These are phyloP conservation scores for Lentinus tigrinus DNA, from an alignment of 768 basidiomycete species.

Conservation along the genomic window DNA sequence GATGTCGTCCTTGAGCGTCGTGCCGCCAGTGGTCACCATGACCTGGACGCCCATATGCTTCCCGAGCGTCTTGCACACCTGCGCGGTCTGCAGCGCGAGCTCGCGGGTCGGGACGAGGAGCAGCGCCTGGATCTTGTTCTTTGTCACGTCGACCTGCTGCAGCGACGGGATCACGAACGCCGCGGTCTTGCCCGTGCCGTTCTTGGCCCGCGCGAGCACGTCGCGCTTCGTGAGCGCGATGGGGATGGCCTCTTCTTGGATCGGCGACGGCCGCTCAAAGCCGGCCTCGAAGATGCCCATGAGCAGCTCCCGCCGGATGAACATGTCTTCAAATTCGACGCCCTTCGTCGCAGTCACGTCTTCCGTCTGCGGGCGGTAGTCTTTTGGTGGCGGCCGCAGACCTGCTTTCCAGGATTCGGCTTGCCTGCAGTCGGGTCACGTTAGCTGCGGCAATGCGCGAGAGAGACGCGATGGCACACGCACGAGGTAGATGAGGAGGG, in stretches of 20 bases:
- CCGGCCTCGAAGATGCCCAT: slow-evolving; percentile 99
- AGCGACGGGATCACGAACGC: slow-evolving; percentile 98
- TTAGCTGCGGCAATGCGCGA: background rate
- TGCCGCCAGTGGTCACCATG: slow-evolving; percentile 99
- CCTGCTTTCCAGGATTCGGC: slow-evolving; percentile 64
- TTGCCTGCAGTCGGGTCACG: slow-evolving; percentile 10
- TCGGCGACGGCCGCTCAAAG: slow-evolving; percentile 94
- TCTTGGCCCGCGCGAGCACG: slow-evolving; percentile 93
- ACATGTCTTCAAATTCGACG: slow-evolving; percentile 94
- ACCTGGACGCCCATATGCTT: slow-evolving; percentile 95
- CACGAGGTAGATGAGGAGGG: slow-evolving; percentile 37
- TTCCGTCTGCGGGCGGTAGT: slow-evolving; percentile 92
- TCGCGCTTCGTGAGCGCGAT: slow-evolving; percentile 92
- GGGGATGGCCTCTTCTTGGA: slow-evolving; percentile 99
- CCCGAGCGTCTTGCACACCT: slow-evolving; percentile 95
- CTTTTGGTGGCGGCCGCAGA: slow-evolving; percentile 86
- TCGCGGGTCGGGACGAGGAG: slow-evolving; percentile 98
- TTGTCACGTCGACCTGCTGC: slow-evolving; percentile 83
- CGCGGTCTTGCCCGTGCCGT: slow-evolving; percentile 97
- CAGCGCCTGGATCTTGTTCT: slow-evolving; percentile 91
- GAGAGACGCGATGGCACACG: background rate
- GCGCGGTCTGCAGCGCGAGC: slow-evolving; percentile 96
- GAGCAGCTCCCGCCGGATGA: slow-evolving; percentile 87
- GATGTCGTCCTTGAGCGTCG: slow-evolving; percentile 97
- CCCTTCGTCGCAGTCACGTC: slow-evolving; percentile 95